Base-by-base conservation (phyloP, 2,329 filamentous ascomycete genomes). In the Leptographium wingfieldii region DNA sequence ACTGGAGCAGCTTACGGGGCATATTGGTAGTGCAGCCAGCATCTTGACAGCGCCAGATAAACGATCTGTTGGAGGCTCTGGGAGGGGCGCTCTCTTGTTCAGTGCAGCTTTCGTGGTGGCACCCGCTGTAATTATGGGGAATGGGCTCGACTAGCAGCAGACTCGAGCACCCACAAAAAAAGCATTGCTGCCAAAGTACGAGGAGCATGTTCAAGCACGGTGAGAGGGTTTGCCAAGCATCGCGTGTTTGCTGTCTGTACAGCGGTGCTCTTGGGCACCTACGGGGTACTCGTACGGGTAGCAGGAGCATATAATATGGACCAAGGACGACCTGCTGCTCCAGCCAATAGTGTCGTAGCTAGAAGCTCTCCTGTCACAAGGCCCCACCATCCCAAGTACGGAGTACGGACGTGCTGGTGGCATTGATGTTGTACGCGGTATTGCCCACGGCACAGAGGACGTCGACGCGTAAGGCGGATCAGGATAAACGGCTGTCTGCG, bases 31-130 rank as follows among this genome's bases (percentile, higher is more conserved):
- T 43, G 54, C 35, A 56, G 40, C 40, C 27, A 56, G 40, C 55
- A 31, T 56, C 35, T 56, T 52, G 43, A 46, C 19, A 57, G 35
- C 52, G 53, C 27, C 46, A 38, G 48, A 53, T 58, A 38, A 22
- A 52, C 56, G 46, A 53, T 58, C 46, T 25, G 33, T 40, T 35
- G 56, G 46, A 52, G 56, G 55, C 55, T 56, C 55, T 56, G 40
- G 40, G 55, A 56, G 55, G 55, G 55, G 38, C 55, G 10, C 9
- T 19, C 51, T 33, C 27, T 55, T 7, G 5, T 52, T 53, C 33
- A 40, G 33, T 33, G 56, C 27, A 58, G 22, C 56, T 38, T 25
- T 49, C n/a, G 29, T 58, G 33, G 56, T 58, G 56, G 56, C 56
- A 29, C 56, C 56, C 33, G 33, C 46, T 52, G 49, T 29, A 58